A percentile compares a stretch with the other conserved stretches of the same genome.
These are phyloP conservation scores for Hypoxylon sp. DNA, from an alignment of 2,329 filamentous ascomycete genomes.

Conservation along the genomic window DNA sequence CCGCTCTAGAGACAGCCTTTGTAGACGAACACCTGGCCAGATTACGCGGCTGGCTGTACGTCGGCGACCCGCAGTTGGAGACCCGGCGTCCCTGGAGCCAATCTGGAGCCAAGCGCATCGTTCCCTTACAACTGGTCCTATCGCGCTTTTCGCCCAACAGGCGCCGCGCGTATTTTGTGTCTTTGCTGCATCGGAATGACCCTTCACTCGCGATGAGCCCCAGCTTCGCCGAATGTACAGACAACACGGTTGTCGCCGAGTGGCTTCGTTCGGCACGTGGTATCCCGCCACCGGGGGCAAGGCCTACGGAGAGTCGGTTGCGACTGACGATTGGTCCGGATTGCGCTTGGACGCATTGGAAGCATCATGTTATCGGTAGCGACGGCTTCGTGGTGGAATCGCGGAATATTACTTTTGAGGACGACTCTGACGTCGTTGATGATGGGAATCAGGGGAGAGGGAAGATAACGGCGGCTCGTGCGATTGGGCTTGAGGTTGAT, in stretches of 20 bases:
- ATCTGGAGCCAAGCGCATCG: slow-evolving; percentile 7
- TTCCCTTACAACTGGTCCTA: slow-evolving; percentile 16
- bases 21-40: slow-evolving; percentile 33
- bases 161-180: slow-evolving; percentile 30
- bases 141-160: slow-evolving; percentile 30
- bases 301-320: slow-evolving; percentile 27
- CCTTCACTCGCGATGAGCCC: slow-evolving; percentile 15
- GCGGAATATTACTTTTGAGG: slow-evolving; percentile 28
- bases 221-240: slow-evolving; percentile 27
- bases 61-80: slow-evolving; percentile 21
- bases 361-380: slow-evolving; percentile 36
- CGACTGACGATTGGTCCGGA: slow-evolving; percentile 31
- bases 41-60: slow-evolving; percentile 31
- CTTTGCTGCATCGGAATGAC: slow-evolving; percentile 21
- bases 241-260: slow-evolving; percentile 36
- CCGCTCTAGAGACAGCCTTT: slow-evolving; percentile 38
- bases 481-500: slow-evolving; percentile 38
- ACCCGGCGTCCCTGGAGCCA: slow-evolving; percentile 7
- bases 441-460: background rate
- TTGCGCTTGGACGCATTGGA: slow-evolving; percentile 35
- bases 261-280: slow-evolving; percentile 36
- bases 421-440: slow-evolving; percentile 7
- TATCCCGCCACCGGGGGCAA: slow-evolving; percentile 24
- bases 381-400: slow-evolving; percentile 34
- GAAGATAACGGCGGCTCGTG: slow-evolving; percentile 6